Evolutionary conservation across 208 protist genomes (phyloP), one percentile per base, ranked within the genome.

Genomic region (Trypanosoma brucei): DNA sequence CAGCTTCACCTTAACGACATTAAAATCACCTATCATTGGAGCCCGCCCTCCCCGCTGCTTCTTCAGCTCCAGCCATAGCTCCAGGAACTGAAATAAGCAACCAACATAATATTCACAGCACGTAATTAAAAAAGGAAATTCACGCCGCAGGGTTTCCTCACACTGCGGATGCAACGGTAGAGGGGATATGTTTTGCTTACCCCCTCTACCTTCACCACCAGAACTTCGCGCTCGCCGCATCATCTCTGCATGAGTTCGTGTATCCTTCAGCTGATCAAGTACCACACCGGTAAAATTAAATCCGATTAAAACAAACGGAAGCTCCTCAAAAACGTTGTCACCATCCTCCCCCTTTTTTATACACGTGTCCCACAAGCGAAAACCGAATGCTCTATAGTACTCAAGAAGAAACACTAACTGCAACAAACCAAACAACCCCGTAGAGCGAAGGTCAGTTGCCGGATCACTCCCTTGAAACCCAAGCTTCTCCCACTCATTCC

Each of bases 381-480:
- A 64, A 0, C 73, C 55, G 13, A 94, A 76, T 2, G 40, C 54
- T 1, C 73, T 76, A 64, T 91, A 89, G 74, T 86, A 82, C 54
- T 87, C 78, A 56, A 90, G 30, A 8, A 94, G 46, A 68, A 86
- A 94, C 7, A 91, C 64, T 33, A 81, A 22, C 62, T 86, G 76
- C 4, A 94, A 59, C n/a, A 91, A 72, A 14, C 82, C 84, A 13
- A 89, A 63, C 22, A 94, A 44, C 39, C 88, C 88, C 5, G 83
- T 88, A 22, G 75, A 79, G 30, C 88, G 88, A 36, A 91, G 70
- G 51, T 94, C 88, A 6, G 88, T 94, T 3, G 82, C 81, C 9
- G 88, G 88, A 59, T 94, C 80, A 45, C 51, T 62, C 30, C 88
- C 88, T 55, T 94, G 88, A 60, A 94, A 94, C 2, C 88, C 88